These are phyloP conservation scores for Eragrostis nindensis DNA, from an alignment of 176 grass and related monocot species.

Conservation along the genomic window DNA sequence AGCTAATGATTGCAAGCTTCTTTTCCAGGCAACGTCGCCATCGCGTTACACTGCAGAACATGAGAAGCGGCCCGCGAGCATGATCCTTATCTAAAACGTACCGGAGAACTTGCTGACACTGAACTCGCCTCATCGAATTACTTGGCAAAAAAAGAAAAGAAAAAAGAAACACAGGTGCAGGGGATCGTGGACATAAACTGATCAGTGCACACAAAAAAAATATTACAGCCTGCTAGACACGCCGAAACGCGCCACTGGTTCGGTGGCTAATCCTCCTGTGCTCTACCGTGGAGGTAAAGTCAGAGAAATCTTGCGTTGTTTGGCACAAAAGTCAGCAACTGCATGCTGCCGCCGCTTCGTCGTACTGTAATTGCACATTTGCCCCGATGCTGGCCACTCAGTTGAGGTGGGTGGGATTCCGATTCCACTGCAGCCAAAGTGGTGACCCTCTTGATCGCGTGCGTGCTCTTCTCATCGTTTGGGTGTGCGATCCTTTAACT, in stretches of 20 bases:
- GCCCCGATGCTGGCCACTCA: constrained; percentile 22
- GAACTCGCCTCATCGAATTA: no score
- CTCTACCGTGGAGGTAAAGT: constrained; percentile 11
- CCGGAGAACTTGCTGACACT: no score
- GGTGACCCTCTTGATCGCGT: not conserved
- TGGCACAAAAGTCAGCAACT: constrained; percentile 33
- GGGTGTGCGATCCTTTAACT: not conserved
- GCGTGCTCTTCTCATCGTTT: not conserved
- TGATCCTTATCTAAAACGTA: not conserved
- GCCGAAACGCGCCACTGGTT: not conserved
- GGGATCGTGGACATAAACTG: not conserved
- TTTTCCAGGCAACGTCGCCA: no score
- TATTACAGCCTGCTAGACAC: not conserved
- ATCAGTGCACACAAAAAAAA: not conserved
- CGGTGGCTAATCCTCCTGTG: not conserved
- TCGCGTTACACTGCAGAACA: not conserved
- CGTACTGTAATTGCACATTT: no score
- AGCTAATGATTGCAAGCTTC: constrained; percentile 8
- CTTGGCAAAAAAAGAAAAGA: no score
- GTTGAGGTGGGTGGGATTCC: constrained; percentile 7
- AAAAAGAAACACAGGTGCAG: no score
- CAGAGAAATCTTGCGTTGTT: not conserved
- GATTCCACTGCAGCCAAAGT: not conserved
- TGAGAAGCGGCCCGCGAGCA: no score
- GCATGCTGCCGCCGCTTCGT: constrained; percentile 4